A percentile compares a stretch with the other conserved stretches of the same genome.
Conservation (phyloP, 2,329 filamentous ascomycete genomes). For the Chrysoporthe austroafricana region DNA sequence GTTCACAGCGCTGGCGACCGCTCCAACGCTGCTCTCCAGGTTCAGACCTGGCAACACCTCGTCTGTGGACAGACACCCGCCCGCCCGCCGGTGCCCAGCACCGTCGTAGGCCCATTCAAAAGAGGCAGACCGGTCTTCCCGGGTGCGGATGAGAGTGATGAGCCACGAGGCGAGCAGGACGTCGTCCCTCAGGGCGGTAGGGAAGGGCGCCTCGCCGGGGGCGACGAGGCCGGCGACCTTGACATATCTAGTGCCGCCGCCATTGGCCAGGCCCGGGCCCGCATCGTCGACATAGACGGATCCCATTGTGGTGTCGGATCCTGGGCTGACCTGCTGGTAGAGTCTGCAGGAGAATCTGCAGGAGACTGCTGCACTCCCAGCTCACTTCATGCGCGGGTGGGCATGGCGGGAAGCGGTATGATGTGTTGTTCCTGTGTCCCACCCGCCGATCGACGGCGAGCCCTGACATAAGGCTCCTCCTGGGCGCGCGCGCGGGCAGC, state of each 20-base stretch:
- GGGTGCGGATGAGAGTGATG: slow-evolving; percentile 46
- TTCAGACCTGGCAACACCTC: slow-evolving; percentile 39
- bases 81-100: slow-evolving; percentile 28
- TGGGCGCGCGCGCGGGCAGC: too few relatives aligned
- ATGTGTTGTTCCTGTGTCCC: too few relatives aligned
- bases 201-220: slow-evolving; percentile 32
- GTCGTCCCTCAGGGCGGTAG: slow-evolving; percentile 45
- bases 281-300: slow-evolving; percentile 9
- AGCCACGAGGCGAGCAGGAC: slow-evolving; percentile 49
- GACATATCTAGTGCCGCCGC: slow-evolving; percentile 33
- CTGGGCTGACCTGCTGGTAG: neutral
- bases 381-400: too few relatives aligned
- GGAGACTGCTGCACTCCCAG: too few relatives aligned
- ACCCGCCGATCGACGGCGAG: too few relatives aligned
- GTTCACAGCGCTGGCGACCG: slow-evolving; percentile 35
- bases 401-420: too few relatives aligned
- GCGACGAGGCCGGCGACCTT: slow-evolving; percentile 35
- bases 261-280: slow-evolving; percentile 9
- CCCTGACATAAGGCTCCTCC: too few relatives aligned
- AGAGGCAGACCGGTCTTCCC: slow-evolving; percentile 41
- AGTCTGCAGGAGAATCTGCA: neutral
- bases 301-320: slow-evolving; percentile 14
- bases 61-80: slow-evolving; percentile 35
- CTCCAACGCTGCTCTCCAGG: slow-evolving; percentile 35
- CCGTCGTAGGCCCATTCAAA: slow-evolving; percentile 46